Percentiles rank a stretch among this genome's conserved stretches.
phyloP scores from a whole-genome alignment of 306 rosid genomes.

The Gillenia trifoliata region DNA sequence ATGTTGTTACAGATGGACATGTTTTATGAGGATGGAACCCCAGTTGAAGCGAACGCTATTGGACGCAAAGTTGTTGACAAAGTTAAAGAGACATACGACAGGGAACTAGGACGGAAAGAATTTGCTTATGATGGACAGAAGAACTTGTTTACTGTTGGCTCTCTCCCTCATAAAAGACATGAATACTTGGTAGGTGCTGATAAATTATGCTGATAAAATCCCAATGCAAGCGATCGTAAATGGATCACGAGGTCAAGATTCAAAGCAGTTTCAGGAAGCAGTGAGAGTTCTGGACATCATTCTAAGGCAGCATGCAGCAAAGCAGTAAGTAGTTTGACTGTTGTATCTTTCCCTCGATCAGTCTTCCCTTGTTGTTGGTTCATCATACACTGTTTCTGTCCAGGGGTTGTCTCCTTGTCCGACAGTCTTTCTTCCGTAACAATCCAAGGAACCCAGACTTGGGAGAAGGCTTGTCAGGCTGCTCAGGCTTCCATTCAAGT shows the following conservation, averaged over 20 bases:
- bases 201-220: slow-evolving; percentile 24
- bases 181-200: too few relatives aligned
- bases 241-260: slow-evolving; percentile 34
- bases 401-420: slow-evolving; percentile 49
- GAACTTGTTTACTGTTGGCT: slow-evolving; percentile 23
- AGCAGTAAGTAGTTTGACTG: slow-evolving; percentile 28
- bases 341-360: background rate
- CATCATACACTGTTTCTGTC: background rate
- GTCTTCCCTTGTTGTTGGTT: background rate
- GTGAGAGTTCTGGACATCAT: slow-evolving; percentile 36
- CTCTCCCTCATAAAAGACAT: slow-evolving; percentile 7
- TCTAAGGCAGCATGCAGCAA: slow-evolving; percentile 42
- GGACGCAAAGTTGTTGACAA: slow-evolving; percentile 40
- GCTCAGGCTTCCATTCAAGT: slow-evolving; percentile 52
- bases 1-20: slow-evolving; percentile 34
- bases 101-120: slow-evolving; percentile 5
- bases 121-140: slow-evolving; percentile 43
- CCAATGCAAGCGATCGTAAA: slow-evolving; percentile 32
- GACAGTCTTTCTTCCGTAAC: slow-evolving; percentile 47
- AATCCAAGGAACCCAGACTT: slow-evolving; percentile 23
- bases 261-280: slow-evolving; percentile 29
- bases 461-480: slow-evolving; percentile 40
- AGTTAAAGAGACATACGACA: slow-evolving; percentile 16
- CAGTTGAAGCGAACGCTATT: slow-evolving; percentile 17
- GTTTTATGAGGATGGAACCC: slow-evolving; percentile 27